Base-by-base conservation (phyloP, 2,329 filamentous ascomycete species). In the Xylaria polymorpha region DNA sequence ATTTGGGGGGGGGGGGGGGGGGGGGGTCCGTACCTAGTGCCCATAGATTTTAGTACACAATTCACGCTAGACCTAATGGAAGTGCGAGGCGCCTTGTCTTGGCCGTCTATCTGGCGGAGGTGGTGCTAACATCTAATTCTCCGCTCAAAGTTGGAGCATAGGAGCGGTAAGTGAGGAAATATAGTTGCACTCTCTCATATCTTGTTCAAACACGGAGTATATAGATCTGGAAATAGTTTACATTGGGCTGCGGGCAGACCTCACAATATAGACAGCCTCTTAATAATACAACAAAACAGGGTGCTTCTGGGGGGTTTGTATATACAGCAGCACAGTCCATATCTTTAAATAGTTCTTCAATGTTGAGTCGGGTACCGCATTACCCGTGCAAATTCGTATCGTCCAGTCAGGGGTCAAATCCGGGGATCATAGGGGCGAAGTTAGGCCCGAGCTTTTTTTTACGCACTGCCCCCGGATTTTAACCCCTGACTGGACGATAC, bases 101-200 rank as follows among this genome's bases (percentile, higher is more conserved):
- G 46, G 18, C 50, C 50, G 35, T 35, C 50, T 53, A 4, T 22
- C 9, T 9, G 35, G 32, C 14, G 29, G 8, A 37, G 35, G 7
- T 37, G 35, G 7, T 9, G 35, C 8, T 37, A 37, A 9, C 35
- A 37, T 12, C n/a, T 18, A 55, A 35, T 37, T 55, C 18, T 55
- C 51, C 25, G 25, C 29, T 20, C 29, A 55, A 18, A 55, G n/a
- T 37, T 18, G 25, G 51, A 14, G 10, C 14, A 12, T 12, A 55
- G 32, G 51, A 53, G 29, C 29, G 51, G 51, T 37, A 55, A 55
- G 29, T 55, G 18, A 55, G 4, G 3, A n/a, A 29, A 55, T n/a
- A 20, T 7, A 37, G 32, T 25, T 50, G 29, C 29, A 35, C 10
- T 7, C 29, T 20, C 15, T 37, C 29, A 20, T 55, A 9, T 35